Evolutionary conservation across 176 grass and related monocot genomes (phyloP).

Genomic region (Poa annua): DNA sequence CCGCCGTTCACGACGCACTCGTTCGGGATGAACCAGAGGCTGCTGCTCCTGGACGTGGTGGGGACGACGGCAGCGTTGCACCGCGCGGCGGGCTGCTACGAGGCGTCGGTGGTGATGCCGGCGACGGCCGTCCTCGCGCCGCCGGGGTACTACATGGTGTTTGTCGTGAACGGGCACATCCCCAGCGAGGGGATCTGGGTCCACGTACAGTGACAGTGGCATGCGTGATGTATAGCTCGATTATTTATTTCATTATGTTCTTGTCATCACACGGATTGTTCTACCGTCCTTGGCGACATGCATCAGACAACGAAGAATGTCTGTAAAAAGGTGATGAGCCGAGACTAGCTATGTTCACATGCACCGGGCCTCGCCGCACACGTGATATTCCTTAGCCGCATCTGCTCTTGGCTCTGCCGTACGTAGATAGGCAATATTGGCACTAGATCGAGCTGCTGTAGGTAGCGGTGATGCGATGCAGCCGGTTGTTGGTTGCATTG

Average conservation of each 20-base stretch:
- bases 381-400: slow-evolving; percentile 37
- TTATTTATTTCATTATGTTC: slow-evolving; percentile 24
- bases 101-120: slow-evolving; percentile 48
- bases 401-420: slow-evolving; percentile 32
- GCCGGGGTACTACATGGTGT: slow-evolving; percentile 85
- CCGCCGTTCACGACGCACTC: slow-evolving; percentile 88
- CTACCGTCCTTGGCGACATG: background rate
- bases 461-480: background rate
- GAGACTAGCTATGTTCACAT: slow-evolving; percentile 43
- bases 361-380: background rate
- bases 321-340: slow-evolving; percentile 1
- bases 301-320: slow-evolving; percentile 27
- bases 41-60: slow-evolving; percentile 52
- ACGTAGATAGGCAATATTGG: background rate
- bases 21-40: slow-evolving; percentile 84
- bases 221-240: background rate
- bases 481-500: background rate
- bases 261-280: background rate
- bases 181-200: slow-evolving; percentile 77
- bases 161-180: slow-evolving; percentile 70
- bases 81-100: background rate
- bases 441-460: background rate
- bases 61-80: background rate
- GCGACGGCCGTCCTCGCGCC: slow-evolving; percentile 54
- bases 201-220: slow-evolving; percentile 53